Evolutionary conservation across 805 yeast genomes (phyloP).

Genomic region (Isabelozyma heimii): DNA sequence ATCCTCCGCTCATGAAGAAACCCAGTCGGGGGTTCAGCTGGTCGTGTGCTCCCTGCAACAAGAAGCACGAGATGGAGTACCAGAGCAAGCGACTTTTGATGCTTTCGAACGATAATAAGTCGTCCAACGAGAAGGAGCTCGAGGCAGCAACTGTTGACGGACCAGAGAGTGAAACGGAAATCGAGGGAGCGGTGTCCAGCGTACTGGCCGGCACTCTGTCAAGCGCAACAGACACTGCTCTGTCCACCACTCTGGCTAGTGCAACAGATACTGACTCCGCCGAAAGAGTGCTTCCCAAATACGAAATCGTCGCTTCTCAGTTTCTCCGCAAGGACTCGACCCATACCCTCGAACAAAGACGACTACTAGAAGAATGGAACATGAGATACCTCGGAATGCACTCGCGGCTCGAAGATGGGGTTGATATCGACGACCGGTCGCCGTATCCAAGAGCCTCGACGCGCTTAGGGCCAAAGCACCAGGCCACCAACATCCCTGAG

Average conservation of each 20-base stretch:
- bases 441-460: constrained; percentile 82
- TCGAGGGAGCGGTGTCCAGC: too few species aligned
- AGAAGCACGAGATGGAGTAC: constrained; percentile 47
- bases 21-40: constrained; percentile 89
- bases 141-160: constrained; percentile 2
- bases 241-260: constrained; percentile 3
- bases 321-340: constrained; percentile 48
- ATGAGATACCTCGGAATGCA: constrained; percentile 77
- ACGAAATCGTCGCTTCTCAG: constrained; percentile 55
- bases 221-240: too few species aligned
- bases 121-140: constrained; percentile 33
- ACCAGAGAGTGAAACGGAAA: constrained; percentile 8
- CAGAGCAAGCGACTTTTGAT: constrained; percentile 36
- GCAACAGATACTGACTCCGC: constrained; percentile 5
- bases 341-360: constrained; percentile 42
- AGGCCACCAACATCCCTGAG: constrained; percentile 61
- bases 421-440: constrained; percentile 67
- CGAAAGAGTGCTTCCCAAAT: constrained; percentile 38
- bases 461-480: constrained; percentile 70
- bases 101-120: constrained; percentile 42
- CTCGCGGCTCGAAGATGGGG: constrained; percentile 69
- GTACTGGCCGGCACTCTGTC: too few species aligned
- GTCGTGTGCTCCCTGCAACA: constrained; percentile 82
- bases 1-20: constrained; percentile 75
- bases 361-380: constrained; percentile 74